Conservation (phyloP, 352 stramenopile genomes). For the Phytophthora lateralis region DNA sequence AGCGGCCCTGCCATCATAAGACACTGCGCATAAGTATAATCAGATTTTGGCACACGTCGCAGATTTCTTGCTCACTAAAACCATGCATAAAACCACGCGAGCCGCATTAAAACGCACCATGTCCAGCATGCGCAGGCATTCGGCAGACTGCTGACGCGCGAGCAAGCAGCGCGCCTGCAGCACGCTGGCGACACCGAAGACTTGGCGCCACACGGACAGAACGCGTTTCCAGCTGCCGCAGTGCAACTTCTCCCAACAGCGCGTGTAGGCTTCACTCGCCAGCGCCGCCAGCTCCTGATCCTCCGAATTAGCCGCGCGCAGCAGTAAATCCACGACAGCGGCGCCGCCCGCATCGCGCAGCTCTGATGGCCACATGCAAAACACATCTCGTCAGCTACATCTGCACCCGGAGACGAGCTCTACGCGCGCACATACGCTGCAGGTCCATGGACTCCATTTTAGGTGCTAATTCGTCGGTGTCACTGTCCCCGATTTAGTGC, state of each 20-base stretch:
- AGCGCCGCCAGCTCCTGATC: slow-evolving; percentile 12
- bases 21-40: slow-evolving; percentile 31
- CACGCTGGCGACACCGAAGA: slow-evolving; percentile 62
- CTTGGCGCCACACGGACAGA: slow-evolving; percentile 54
- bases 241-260: slow-evolving; percentile 78
- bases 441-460: slow-evolving; percentile 17
- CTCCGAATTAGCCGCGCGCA: slow-evolving; percentile 21
- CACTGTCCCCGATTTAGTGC: neutral
- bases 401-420: neutral
- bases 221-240: slow-evolving; percentile 76
- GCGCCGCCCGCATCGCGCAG: slow-evolving; percentile 50
- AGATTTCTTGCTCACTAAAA: slow-evolving; percentile 15
- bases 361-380: slow-evolving; percentile 28
- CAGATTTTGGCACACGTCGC: slow-evolving; percentile 13
- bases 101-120: slow-evolving; percentile 46
- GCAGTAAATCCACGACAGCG: slow-evolving; percentile 48
- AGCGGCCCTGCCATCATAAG: slow-evolving; percentile 80
- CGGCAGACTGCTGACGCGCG: slow-evolving; percentile 18
- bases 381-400: neutral
- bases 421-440: slow-evolving; percentile 22
- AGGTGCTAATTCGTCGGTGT: slow-evolving; percentile 5
- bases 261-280: slow-evolving; percentile 51
- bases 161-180: slow-evolving; percentile 53
- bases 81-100: slow-evolving; percentile 11
- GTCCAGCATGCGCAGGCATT: slow-evolving; percentile 59